Percentiles rank a stretch among this genome's conserved stretches.
These are phyloP conservation scores for Poa pratensis DNA, from an alignment of 176 grass and related monocot species.

Conservation along the genomic window DNA sequence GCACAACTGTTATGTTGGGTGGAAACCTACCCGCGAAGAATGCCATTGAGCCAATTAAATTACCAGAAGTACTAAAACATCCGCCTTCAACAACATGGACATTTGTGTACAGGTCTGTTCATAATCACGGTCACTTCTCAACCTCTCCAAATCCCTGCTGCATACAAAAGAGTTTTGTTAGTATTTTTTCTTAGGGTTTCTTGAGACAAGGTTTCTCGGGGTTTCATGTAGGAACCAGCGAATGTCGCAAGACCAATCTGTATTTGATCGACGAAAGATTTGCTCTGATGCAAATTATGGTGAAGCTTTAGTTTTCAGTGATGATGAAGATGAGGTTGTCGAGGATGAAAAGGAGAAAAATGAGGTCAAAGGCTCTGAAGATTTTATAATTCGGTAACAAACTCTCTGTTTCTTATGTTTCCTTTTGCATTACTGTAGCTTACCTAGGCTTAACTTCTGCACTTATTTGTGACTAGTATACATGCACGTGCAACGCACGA, in stretches of 20 bases:
- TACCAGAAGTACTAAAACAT: constrained; percentile 59
- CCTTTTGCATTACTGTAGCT: not conserved
- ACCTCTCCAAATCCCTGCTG: constrained; percentile 6
- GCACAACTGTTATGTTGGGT: constrained; percentile 56
- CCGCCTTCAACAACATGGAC: constrained; percentile 93
- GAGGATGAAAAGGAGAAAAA: constrained; percentile 85
- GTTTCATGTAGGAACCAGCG: constrained; percentile 74
- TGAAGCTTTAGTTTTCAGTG: constrained; percentile 89
- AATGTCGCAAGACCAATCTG: constrained; percentile 95
- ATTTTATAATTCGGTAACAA: constrained; percentile 77
- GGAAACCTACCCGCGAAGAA: constrained; percentile 66
- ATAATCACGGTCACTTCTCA: constrained; percentile 29
- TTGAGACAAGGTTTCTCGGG: not conserved
- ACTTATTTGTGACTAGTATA: constrained; percentile 11
- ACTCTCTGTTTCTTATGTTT: constrained; percentile 15
- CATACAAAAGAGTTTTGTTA: not conserved
- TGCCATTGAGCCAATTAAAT: constrained; percentile 64
- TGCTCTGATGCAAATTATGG: constrained; percentile 85
- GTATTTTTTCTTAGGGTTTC: not conserved
- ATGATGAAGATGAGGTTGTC: constrained; percentile 85
- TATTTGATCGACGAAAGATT: constrained; percentile 86
- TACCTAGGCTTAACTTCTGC: constrained; percentile 22
- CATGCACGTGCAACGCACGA: no score
- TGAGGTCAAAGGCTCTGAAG: constrained; percentile 70
- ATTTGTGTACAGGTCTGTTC: constrained; percentile 84